Evolutionary conservation across 2,329 filamentous ascomycete species (phyloP), one percentile per base, ranked within the genome.

Genomic region (Akanthomyces muscarius): DNA sequence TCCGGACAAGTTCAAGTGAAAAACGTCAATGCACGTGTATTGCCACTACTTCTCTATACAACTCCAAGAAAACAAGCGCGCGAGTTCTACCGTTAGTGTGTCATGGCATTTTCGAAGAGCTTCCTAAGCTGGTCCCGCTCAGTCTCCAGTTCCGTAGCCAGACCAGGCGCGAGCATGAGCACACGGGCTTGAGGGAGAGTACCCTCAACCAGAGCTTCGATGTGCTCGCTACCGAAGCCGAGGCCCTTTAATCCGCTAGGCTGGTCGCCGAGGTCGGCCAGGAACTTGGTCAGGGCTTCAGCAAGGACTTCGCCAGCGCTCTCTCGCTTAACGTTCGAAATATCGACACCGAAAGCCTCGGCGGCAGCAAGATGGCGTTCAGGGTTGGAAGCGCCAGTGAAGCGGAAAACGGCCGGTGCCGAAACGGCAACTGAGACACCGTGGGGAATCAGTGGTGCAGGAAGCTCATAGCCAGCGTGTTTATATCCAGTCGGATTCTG

Each of bases 341-440:
- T 86, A 71, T 99, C 95, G 1, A 96, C 90, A 2, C 94, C 95
- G 68, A 99, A 98, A 0, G 85, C 87, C 74, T 97, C 92, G 0
- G 95, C 94, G 0, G 94, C 95, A 5, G 88, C 86, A 42, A 99
- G 79, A 78, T 99, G 95, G 11, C 95, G 87, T 60, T 97, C 92
- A 0, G 95, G 95, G 72, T 98, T 98, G 1, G 91, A 95, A 1
- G 94, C 84, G 0, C 83, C 94, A 0, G 94, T 99, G 77, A 98
- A 98, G 36, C 86, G 87, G 84, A 98, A 99, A 1, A 98, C 94
- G 0, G 94, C 90, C 0, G 95, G 94, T 0, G 94, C 92, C 0
- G 92, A 94, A 7, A 98, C 94, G 3, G 93, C 95, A 1, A 99
- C 95, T 1, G 90, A 94, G 28, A 99, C 95, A 60, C 95, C 95